Base-by-base conservation (phyloP, 106 monocot genomes). In the Iris macrosiphon region DNA sequence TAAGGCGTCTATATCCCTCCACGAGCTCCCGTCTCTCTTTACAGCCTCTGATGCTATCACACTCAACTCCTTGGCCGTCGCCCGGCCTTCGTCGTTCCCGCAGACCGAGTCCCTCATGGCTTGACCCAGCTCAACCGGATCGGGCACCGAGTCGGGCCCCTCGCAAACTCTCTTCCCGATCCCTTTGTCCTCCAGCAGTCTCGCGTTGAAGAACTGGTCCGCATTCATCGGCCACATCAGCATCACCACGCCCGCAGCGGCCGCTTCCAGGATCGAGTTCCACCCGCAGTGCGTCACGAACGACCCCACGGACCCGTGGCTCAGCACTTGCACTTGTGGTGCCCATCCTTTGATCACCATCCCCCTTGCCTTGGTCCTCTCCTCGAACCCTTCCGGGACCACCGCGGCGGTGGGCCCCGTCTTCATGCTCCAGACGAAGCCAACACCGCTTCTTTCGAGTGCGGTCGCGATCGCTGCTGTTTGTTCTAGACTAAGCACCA, bases 231-330 rank as follows among this genome's bases (percentile, higher is more conserved):
- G 78, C 78, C 78, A 78, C 10, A 50, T 26, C 38, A 78, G 59
- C 22, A 76, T 3, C 26, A 39, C 31, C 34, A 70, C 76, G 27
- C 76, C 64, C 17, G 59, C 70, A 28, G 35, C 11, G 2, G 53
- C 8, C 31, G 42, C 67, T 37, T 76, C 76, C 34, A 54, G 3
- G 31, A 59, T 46, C 39, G 76, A 76, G 52, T 70, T 76, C 76
- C 76, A 76, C 6, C 76, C 76, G 59, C 76, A 76, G 59, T 76
- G 76, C 2, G 63, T 65, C 69, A 76, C 2, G 70, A 76, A 76
- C 34, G 31, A 32, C 26, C 59, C 67, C 52, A 70, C 64, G 14
- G 70, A 59, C 34, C 15, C 14, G 20, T 76, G 69, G 1, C 24
- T 5, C 18, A 76, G 53, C 2, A 70, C 27, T 38, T 46, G 53